A percentile compares a stretch with the other conserved stretches of the same genome.
These are phyloP conservation scores for Phenoliferia sp. DNA, from an alignment of 1,284 basidiomycete genomes.

Conservation along the genomic window DNA sequence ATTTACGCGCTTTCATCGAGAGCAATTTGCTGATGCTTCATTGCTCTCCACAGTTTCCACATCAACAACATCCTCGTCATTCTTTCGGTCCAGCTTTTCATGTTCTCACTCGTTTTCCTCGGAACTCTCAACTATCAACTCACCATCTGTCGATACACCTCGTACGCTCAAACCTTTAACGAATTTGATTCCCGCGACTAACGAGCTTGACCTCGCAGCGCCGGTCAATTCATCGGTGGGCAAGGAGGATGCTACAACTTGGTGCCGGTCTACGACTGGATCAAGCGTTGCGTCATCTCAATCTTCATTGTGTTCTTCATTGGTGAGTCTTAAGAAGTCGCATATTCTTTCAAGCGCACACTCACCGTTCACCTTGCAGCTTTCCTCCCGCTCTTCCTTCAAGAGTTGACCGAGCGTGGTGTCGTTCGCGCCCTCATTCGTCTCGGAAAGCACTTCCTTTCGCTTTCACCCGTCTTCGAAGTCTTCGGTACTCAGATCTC, in stretches of 20 bases:
- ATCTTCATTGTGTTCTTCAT: constrained; percentile 97
- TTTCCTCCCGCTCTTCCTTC: constrained; percentile 63
- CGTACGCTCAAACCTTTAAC: constrained; percentile 21
- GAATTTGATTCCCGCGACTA: neutral
- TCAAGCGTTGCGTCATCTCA: constrained; percentile 86
- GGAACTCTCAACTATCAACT: constrained; percentile 81
- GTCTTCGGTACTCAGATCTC: constrained; percentile 95
- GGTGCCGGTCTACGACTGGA: constrained; percentile 83
- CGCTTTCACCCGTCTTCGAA: constrained; percentile 89
- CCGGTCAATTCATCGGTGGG: constrained; percentile 65
- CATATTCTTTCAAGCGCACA: neutral
- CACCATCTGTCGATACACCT: constrained; percentile 68
- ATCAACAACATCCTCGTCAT: constrained; percentile 99
- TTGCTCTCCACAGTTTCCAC: constrained; percentile 67
- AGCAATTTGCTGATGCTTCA: too few relatives aligned
- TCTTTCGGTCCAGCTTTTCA: constrained; percentile 86
- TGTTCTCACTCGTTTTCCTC: constrained; percentile 76
- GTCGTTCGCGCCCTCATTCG: constrained; percentile 81
- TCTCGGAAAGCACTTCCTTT: constrained; percentile 84
- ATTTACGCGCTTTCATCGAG: neutral
- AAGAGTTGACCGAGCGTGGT: constrained; percentile 90
- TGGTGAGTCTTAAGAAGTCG: constrained; percentile 19
- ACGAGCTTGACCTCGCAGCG: constrained; percentile 9
- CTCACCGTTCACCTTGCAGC: constrained; percentile 14
- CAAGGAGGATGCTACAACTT: constrained; percentile 89